A percentile compares a stretch with the other conserved stretches of the same genome.
These are phyloP conservation scores for Puccinellia tenuiflora DNA, from an alignment of 176 grass and related monocot genomes.

Conservation along the genomic window DNA sequence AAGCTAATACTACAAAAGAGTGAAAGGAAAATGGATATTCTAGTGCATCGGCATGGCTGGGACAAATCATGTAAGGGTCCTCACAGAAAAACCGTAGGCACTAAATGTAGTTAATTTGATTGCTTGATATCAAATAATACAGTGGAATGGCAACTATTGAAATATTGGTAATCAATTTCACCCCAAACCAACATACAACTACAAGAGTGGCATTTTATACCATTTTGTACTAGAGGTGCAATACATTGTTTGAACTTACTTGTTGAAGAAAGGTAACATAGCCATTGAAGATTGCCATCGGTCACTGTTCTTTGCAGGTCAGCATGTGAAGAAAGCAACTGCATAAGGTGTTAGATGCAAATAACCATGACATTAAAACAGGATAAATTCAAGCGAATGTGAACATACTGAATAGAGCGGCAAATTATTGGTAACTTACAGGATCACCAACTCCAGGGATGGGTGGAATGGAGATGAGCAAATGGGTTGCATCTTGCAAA, in stretches of 20 bases:
- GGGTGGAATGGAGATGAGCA: slow-evolving; percentile 77
- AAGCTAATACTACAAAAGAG: background rate
- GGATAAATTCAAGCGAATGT: background rate
- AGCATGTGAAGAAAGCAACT: slow-evolving; percentile 50
- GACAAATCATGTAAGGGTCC: background rate
- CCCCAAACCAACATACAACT: background rate
- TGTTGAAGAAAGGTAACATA: slow-evolving; percentile 85
- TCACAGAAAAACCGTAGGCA: background rate
- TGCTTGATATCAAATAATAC: background rate
- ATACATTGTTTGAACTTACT: slow-evolving; percentile 34
- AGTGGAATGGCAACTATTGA: background rate
- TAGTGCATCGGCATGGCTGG: background rate
- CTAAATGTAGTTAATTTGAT: background rate
- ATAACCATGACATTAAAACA: background rate
- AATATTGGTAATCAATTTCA: background rate
- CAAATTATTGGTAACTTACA: slow-evolving; percentile 32
- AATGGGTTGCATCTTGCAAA: slow-evolving; percentile 51
- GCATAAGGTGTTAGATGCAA: slow-evolving; percentile 24
- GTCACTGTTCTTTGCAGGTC: slow-evolving; percentile 46
- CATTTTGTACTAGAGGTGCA: background rate
- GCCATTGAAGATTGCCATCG: slow-evolving; percentile 59
- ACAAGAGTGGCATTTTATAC: background rate
- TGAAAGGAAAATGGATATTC: background rate
- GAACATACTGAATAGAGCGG: background rate
- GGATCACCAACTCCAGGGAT: slow-evolving; percentile 60